Percentiles rank a stretch among this genome's conserved stretches.
phyloP scores from a whole-genome alignment of 225 moss, liverwort and hornwort genomes.

The Asterella californica region DNA sequence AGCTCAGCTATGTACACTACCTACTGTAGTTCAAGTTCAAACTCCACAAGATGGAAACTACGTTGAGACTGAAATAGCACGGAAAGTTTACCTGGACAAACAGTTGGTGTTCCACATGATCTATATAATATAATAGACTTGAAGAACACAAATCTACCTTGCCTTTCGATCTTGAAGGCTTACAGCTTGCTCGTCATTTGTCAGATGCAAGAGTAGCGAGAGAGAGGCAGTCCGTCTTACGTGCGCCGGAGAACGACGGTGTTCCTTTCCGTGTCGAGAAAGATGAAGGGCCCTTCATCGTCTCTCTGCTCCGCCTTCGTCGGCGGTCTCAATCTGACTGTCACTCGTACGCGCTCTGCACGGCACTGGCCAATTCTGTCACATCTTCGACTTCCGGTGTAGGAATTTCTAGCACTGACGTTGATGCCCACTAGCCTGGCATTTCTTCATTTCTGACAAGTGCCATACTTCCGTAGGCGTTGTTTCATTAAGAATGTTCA shows the following conservation, averaged over 20 bases:
- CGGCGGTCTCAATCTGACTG: constrained; percentile 71
- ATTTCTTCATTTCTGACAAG: neutral
- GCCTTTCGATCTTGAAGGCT: too few species aligned
- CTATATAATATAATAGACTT: too few species aligned
- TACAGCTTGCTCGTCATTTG: too few species aligned
- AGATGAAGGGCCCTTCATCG: constrained; percentile 70
- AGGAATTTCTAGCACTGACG: neutral
- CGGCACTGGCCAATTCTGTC: neutral
- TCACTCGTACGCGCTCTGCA: constrained; percentile 77
- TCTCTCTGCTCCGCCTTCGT: constrained; percentile 60
- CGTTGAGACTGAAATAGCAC: too few species aligned
- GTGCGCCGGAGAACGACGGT: constrained; percentile 76
- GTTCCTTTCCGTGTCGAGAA: constrained; percentile 72
- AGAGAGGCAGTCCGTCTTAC: constrained; percentile 30
- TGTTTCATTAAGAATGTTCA: neutral
- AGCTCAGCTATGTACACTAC: too few species aligned
- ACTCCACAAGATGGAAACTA: too few species aligned
- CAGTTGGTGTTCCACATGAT: too few species aligned
- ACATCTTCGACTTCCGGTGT: neutral
- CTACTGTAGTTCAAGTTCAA: too few species aligned
- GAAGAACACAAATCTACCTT: too few species aligned
- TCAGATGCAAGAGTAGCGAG: neutral
- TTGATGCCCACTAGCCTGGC: neutral
- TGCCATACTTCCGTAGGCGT: neutral
- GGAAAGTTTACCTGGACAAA: too few species aligned